Evolutionary conservation across 768 basidiomycete species (phyloP).

Genomic region (Phaeotremella skinneri): DNA sequence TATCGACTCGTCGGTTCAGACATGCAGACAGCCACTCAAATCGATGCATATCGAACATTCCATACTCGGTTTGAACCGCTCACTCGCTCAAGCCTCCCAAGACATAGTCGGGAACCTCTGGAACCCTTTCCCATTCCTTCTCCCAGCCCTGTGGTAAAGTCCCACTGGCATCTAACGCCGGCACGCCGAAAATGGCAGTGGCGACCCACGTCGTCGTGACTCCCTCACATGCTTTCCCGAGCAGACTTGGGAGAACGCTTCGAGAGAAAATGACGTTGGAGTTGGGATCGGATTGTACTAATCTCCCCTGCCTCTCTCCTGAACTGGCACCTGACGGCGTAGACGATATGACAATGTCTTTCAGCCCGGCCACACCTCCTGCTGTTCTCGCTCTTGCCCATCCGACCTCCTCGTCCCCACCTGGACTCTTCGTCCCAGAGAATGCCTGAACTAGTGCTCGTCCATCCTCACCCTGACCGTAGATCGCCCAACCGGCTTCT

Average conservation of each 20-base stretch:
- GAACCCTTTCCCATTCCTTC: constrained; percentile 41
- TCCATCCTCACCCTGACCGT: constrained; percentile 64
- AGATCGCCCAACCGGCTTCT: constrained; percentile 70
- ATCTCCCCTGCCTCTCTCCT: constrained; percentile 51
- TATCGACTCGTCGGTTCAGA: too few relatives aligned
- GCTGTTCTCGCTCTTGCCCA: constrained; percentile 59
- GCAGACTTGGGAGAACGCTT: constrained; percentile 66
- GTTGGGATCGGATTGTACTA: constrained; percentile 69
- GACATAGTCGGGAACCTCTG: constrained; percentile 37
- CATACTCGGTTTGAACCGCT: too few relatives aligned
- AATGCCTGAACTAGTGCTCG: constrained; percentile 60
- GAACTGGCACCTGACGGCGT: constrained; percentile 22
- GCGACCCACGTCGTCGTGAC: constrained; percentile 60
- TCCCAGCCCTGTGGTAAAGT: constrained; percentile 21
- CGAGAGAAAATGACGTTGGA: constrained; percentile 67
- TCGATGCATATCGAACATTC: too few relatives aligned
- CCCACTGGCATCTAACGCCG: constrained; percentile 36
- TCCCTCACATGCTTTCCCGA: constrained; percentile 56
- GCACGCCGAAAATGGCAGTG: constrained; percentile 66
- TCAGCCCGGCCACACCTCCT: constrained; percentile 65
- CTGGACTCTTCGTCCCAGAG: constrained; percentile 56
- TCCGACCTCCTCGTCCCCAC: constrained; percentile 56
- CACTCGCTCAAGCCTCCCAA: background rate
- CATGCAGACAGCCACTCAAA: too few relatives aligned
- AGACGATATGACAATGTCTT: constrained; percentile 53